phyloP scores from a whole-genome alignment of 441 rosid species.

The Erodium trifolium region DNA sequence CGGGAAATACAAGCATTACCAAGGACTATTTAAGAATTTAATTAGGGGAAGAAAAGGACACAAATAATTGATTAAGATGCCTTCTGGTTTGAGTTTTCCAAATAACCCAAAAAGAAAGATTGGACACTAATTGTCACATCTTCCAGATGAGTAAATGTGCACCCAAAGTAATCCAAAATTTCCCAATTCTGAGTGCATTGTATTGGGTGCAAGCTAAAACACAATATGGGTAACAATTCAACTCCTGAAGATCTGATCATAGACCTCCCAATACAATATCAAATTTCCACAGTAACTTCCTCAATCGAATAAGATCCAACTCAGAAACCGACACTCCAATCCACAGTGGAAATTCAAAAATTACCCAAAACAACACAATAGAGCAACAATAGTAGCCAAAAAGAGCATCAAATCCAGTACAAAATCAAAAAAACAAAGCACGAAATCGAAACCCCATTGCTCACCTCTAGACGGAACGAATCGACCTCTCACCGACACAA shows the following conservation, averaged over 20 bases:
- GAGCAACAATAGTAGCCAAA: not conserved
- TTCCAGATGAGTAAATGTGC: not conserved
- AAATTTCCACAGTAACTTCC: not conserved
- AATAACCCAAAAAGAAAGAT: not conserved
- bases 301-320: constrained; percentile 3
- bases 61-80: not conserved
- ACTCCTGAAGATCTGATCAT: not conserved
- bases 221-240: not conserved
- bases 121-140: not conserved
- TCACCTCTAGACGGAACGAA: too few relatives aligned
- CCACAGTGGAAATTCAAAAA: not conserved
- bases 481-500: too few relatives aligned
- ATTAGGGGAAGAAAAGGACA: not conserved
- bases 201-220: not conserved
- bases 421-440: not conserved
- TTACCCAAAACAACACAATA: not conserved
- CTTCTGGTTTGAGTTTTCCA: not conserved
- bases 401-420: not conserved
- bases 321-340: constrained; percentile 1
- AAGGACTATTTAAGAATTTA: not conserved
- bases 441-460: not conserved
- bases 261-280: not conserved
- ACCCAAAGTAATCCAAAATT: not conserved
- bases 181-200: not conserved
- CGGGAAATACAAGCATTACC: not conserved